Evolutionary conservation across 2,329 filamentous ascomycete genomes (phyloP), one percentile per base, ranked within the genome.

Genomic region (Aspergillus tamarii): DNA sequence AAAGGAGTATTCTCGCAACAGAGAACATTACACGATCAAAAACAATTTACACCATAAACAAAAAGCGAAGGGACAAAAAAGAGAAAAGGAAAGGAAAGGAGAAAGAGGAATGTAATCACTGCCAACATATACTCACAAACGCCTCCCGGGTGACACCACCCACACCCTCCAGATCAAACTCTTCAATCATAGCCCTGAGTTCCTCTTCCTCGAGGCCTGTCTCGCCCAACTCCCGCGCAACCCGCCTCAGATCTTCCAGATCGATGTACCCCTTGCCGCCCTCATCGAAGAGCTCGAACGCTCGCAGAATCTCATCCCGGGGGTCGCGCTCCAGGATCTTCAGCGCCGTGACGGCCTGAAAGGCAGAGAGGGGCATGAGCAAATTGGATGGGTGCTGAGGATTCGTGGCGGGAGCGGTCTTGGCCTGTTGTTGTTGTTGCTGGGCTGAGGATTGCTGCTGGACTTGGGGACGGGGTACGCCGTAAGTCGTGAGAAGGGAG

Each of bases 141-240:
- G 87, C 87, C 64, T 89, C 87, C 71, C 85, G 76, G 55, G 83
- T 84, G 68, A 90, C 88, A 62, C 85, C 93, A 12, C 94, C 94
- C 71, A 96, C 96, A 1, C 93, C 94, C 74, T 96, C 92, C 68
- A 97, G 85, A 81, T 99, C 95, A 82, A 98, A 96, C 79, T 98
- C 94, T 74, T 97, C 93, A 81, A 99, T 95, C 95, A 99, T 99
- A 68, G 93, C 93, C 70, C 88, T 85, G 66, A 99, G 84, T 78
- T 99, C 95, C 73, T 96, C 91, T 74, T 99, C 94, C 70, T 95
- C 92, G 70, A 99, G 84, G 14, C 92, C 93, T 8, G 81, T 83
- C 78, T 98, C 94, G 9, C 95, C 95, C 67, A 99, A 83, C 77
- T 98, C 95, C 72, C 93, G 87, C 63, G 94, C 93, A 30, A 98